Conservation (phyloP, 1,284 basidiomycete species). For the Inonotus obliquus region DNA sequence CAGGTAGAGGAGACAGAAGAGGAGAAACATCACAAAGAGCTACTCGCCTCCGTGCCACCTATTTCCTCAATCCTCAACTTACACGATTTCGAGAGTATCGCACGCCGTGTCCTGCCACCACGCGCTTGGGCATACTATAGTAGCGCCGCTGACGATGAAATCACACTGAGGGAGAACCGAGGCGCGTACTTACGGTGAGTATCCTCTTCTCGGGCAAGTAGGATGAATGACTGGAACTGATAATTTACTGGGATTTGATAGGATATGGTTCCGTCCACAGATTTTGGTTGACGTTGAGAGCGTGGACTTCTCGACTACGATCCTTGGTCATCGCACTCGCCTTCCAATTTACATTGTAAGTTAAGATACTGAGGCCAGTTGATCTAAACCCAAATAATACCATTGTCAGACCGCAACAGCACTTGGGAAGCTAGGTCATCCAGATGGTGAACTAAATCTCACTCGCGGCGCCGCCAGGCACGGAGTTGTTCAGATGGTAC, state of each 20-base stretch:
- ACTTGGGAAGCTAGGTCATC: conserved; percentile 89
- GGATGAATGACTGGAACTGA: neutral
- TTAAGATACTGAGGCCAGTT: neutral
- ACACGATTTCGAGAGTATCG: conserved; percentile 90
- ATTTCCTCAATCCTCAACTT: conserved; percentile 79
- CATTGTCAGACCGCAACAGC: conserved; percentile 52
- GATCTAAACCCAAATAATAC: neutral
- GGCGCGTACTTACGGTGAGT: conserved; percentile 75
- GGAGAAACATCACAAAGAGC: conserved; percentile 54
- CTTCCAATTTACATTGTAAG: conserved; percentile 78
- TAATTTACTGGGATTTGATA: conserved; percentile 25
- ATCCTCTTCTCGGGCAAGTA: neutral
- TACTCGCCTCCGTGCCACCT: conserved; percentile 53
- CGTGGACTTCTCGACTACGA: conserved; percentile 80
- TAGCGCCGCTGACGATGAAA: conserved; percentile 85
- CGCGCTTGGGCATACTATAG: conserved; percentile 91
- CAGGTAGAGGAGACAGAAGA: conserved; percentile 45
- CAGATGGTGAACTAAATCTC: conserved; percentile 85
- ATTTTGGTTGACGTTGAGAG: conserved; percentile 79
- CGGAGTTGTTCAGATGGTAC: conserved; percentile 85
- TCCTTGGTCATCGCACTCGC: conserved; percentile 66
- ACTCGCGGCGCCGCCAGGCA: conserved; percentile 82
- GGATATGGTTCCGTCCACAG: conserved; percentile 92
- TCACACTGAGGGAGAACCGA: conserved; percentile 85
- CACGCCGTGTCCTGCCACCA: conserved; percentile 65